Evolutionary conservation across 177 flowering plant genomes (phyloP), one percentile per base, ranked within the genome.

Genomic region (Vitis hybrid): DNA sequence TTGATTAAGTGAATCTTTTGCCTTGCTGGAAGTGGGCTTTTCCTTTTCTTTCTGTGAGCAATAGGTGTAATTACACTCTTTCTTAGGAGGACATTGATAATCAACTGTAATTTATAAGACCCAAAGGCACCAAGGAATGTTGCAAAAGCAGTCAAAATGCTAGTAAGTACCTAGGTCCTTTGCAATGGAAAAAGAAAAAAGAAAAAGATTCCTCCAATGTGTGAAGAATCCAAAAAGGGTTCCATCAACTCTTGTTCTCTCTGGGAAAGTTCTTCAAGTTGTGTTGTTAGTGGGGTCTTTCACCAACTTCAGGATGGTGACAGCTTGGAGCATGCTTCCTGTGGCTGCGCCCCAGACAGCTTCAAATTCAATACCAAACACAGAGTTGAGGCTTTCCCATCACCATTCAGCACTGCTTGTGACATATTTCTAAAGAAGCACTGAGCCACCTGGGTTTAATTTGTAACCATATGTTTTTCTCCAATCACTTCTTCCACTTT

Each of bases 91-190:
- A 6, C 23, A 8, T 59, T 52, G 0, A 17, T 48, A 34, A 59
- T 69, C 30, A 65, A 60, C 32, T 70, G 66, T 48, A 55, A 45
- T 14, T 70, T 18, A 49, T 1, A 19, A 19, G 2, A 7, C 52
- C 10, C 1, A 12, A 64, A 5, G 51, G 51, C 60, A 74, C 30
- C 50, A 65, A 70, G 40, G 71, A 69, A 77, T 77, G 73, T 77
- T 56, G 23, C 48, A 58, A 75, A 80, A 67, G 78, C 61, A 77
- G 79, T 77, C 83, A 78, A 81, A 34, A 78, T 56, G 66, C 74
- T 70, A 70, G 68, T 21, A 49, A 51, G 64, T 48, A 62, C 48
- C 52, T 73, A 75, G 75, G 77, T 72, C 79, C 62, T 49, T 62
- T 45, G 70, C 56, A 45, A 34, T 34, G 45, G 45, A 34, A 34